These are phyloP conservation scores for Phytopythium vexans DNA, from an alignment of 352 stramenopile species.

Conservation along the genomic window DNA sequence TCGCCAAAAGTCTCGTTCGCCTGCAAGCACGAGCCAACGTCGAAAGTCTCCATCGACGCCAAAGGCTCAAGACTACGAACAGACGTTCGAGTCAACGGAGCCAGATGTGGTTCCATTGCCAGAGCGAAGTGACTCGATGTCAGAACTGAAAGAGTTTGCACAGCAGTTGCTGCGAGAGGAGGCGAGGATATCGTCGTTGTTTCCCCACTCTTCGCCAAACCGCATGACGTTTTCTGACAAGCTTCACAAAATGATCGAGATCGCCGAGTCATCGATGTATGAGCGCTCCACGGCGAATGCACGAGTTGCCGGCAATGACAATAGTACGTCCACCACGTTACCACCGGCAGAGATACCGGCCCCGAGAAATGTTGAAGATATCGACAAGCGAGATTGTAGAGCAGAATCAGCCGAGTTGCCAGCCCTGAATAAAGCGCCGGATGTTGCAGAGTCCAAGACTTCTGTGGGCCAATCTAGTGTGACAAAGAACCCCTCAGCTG, in stretches of 20 bases:
- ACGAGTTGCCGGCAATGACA: background rate
- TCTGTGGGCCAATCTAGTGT: background rate
- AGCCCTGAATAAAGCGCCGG: background rate
- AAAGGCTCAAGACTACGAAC: no score
- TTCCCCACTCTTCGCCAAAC: constrained; percentile 35
- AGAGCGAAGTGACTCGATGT: constrained; percentile 24
- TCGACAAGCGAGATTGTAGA: background rate
- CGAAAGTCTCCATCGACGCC: background rate
- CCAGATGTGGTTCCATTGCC: background rate
- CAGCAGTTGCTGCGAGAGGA: constrained; percentile 61
- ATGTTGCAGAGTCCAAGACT: background rate
- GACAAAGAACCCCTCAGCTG: background rate
- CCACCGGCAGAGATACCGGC: no score
- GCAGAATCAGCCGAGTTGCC: background rate
- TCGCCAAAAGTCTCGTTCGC: constrained; percentile 9
- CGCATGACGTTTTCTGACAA: constrained; percentile 76
- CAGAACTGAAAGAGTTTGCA: constrained; percentile 54
- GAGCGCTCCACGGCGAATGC: constrained; percentile 17
- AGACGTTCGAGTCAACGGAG: no score
- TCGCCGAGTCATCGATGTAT: constrained; percentile 66
- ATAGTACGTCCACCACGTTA: background rate
- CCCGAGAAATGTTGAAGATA: no score
- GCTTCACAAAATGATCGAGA: constrained; percentile 81
- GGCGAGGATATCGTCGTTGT: constrained; percentile 46
- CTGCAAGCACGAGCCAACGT: background rate